Evolutionary conservation across 2,329 filamentous ascomycete genomes (phyloP), one percentile per base, ranked within the genome.

Genomic region (Bimuria novae-zelandiae): DNA sequence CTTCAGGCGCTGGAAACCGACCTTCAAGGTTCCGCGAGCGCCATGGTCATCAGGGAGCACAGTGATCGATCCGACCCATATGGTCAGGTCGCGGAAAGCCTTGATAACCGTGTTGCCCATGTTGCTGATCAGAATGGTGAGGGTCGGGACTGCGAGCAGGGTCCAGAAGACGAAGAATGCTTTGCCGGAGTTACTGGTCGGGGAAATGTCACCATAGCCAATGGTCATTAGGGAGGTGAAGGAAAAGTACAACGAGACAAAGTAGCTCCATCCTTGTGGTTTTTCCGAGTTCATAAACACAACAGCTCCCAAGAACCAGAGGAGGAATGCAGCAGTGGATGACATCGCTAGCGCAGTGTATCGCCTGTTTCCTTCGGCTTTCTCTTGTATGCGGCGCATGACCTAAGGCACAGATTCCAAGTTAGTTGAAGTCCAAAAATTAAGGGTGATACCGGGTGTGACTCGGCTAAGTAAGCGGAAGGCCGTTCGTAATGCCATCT

Each of bases 151-250:
- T 0, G 81, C 81, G 7, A 84, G 69, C 4, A 84, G 64, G 12
- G 78, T 80, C 82, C 82, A 84, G 54, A 84, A 77, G 1, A 84
- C 79, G 60, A 83, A 84, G 59, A 84, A 83, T 1, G 80, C 74
- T 59, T 79, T 81, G 7, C 79, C 80, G 11, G 78, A 75, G 56
- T 82, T 83, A 45, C 75, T 78, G 12, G 70, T 66, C 0, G 77
- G 78, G 1, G 70, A 68, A 19, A 76, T 70, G 56, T 83, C 80
- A 23, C 82, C 81, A 56, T 84, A 84, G 1, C 82, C 81, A 39
- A 84, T 82, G 0, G 82, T 84, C 22, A 82, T 62, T 10, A 84
- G 75, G 4, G 76, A 77, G 0, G 76, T 77, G 59, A 81, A 84
- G 4, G 79, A 71, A 60, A 83, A 84, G 62, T 84, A 84, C 1